phyloP scores from a whole-genome alignment of 2,329 filamentous ascomycete species.

The Pyrenophora seminiperda region DNA sequence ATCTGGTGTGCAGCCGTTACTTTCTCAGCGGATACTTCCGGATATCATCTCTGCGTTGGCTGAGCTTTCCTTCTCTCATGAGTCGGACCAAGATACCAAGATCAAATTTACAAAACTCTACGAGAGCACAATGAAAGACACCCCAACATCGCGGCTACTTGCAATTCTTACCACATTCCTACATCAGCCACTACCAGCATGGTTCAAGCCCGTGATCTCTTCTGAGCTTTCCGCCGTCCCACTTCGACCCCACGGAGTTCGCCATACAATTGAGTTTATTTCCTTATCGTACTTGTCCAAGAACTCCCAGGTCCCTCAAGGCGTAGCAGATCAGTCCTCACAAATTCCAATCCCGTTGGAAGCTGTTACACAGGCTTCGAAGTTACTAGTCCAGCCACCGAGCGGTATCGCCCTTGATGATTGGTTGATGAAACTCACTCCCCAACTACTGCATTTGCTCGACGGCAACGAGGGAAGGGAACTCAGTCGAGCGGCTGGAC shows the following conservation, averaged over 20 bases:
- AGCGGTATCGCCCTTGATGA: slow-evolving; percentile 57
- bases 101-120: slow-evolving; percentile 26
- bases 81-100: slow-evolving; percentile 12
- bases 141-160: slow-evolving; percentile 61
- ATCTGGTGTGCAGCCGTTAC: slow-evolving; percentile 43
- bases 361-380: slow-evolving; percentile 67
- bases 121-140: slow-evolving; percentile 29
- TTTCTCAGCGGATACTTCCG: slow-evolving; percentile 42
- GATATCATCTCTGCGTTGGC: slow-evolving; percentile 44
- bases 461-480: slow-evolving; percentile 65
- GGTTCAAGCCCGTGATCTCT: slow-evolving; percentile 64
- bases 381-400: slow-evolving; percentile 66
- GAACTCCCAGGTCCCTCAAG: slow-evolving; percentile 51
- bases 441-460: slow-evolving; percentile 65
- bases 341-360: slow-evolving; percentile 69
- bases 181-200: slow-evolving; percentile 64
- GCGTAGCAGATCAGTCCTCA: slow-evolving; percentile 40
- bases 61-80: slow-evolving; percentile 43
- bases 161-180: slow-evolving; percentile 67
- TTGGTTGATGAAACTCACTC: slow-evolving; percentile 66
- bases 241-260: slow-evolving; percentile 66
- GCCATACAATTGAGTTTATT: slow-evolving; percentile 72
- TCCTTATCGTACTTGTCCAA: slow-evolving; percentile 67
- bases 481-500: slow-evolving; percentile 63
- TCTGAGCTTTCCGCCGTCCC: slow-evolving; percentile 65